Evolutionary conservation across 2,329 filamentous ascomycete species (phyloP), one percentile per base, ranked within the genome.

Genomic region (Magnaporthales sp.): DNA sequence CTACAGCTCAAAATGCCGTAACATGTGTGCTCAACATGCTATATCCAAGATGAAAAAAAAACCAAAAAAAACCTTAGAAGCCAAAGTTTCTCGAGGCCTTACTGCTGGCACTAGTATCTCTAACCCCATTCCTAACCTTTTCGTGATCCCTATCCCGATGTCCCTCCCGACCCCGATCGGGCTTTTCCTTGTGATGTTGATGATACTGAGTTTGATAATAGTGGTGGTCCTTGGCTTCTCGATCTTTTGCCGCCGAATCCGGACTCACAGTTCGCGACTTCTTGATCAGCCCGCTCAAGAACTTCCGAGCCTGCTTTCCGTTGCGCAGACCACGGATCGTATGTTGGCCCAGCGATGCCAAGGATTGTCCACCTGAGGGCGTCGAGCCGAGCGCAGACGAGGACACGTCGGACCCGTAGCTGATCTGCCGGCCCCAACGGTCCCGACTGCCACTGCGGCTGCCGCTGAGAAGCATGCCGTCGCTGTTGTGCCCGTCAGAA

Each of bases 201-300:
- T 56, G 72, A 69, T 22, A 70, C 66, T 11, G 70, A 69, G 13
- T 26, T 29, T 31, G 29, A 31, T 63, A 31, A 38, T 46, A 10
- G 15, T 15, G 22, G 32, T 64, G 62, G 65, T 24, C 66, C 5
- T 64, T 30, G 8, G 22, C 24, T 1, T 30, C 64, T 22, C 65
- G 19, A 38, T 56, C 61, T 46, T 22, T 64, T 26, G 65, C 66
- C 27, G 62, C 27, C n/a, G 67, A 67, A 10, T 77, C 76, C 0
- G 76, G 75, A 56, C 71, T 75, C 1, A 68, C 64, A 2, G 70
- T 69, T 32, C 75, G 68, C 24, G 70, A 69, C 67, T 75, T 76
- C 54, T 64, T 71, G 54, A 81, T 80, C 30, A 82, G 76, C 0
- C 78, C 77, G 62, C 76, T 78, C 19, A 82, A 71, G 64, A 82